Conservation (phyloP, 331 rosid genomes). For the Acacia concinna region DNA sequence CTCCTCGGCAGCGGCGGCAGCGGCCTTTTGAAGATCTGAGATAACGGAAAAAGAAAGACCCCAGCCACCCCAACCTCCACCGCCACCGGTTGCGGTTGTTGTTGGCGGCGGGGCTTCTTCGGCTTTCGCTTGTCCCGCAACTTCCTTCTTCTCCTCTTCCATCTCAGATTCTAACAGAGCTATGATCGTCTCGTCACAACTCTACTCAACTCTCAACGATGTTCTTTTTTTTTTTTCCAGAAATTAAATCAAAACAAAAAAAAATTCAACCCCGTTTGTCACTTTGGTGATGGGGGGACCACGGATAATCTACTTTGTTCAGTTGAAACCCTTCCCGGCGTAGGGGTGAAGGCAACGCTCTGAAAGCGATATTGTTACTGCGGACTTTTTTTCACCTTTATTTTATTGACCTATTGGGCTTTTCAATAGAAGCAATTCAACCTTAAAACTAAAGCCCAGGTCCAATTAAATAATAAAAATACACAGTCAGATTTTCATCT, state of each 20-base stretch:
- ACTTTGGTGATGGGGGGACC: background rate
- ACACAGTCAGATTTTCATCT: background rate
- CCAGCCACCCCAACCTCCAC: constrained; percentile 91
- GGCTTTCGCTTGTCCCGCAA: constrained; percentile 25
- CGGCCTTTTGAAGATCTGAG: constrained; percentile 94
- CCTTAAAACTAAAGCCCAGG: background rate
- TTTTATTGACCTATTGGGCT: background rate
- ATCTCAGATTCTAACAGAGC: constrained; percentile 34
- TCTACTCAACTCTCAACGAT: background rate
- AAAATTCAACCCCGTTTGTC: background rate
- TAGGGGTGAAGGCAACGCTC: background rate
- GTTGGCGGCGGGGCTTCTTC: constrained; percentile 21
- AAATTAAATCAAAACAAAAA: background rate
- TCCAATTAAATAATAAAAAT: background rate
- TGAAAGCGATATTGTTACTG: background rate
- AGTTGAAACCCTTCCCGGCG: background rate
- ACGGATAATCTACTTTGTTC: background rate
- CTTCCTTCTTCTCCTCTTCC: constrained; percentile 54
- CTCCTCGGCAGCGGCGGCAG: constrained; percentile 94
- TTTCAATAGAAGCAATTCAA: background rate
- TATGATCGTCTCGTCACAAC: background rate
- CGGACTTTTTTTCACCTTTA: background rate
- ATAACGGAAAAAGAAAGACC: constrained; percentile 76
- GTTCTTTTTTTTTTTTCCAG: background rate
- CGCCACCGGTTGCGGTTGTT: constrained; percentile 29